These are phyloP conservation scores for Glarea lozoyensis DNA, from an alignment of 495 filamentous ascomycete species.

Conservation along the genomic window DNA sequence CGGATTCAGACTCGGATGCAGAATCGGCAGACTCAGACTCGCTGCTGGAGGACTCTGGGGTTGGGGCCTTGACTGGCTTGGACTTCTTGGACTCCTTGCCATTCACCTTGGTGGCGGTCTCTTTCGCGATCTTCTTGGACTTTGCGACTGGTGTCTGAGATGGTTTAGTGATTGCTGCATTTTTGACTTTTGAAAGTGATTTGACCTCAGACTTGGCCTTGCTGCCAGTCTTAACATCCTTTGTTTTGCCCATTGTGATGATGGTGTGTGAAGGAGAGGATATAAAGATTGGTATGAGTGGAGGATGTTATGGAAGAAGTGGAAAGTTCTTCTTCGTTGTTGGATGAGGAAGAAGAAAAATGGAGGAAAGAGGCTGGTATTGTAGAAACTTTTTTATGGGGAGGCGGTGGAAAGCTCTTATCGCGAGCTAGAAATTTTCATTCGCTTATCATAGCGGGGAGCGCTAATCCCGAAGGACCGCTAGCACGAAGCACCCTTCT, in stretches of 20 bases:
- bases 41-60: constrained; percentile 30
- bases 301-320: constrained; percentile 6
- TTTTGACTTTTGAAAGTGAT: constrained; percentile 30
- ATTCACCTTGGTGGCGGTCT: constrained; percentile 30
- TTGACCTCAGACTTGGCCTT: constrained; percentile 28
- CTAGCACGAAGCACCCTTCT: no score
- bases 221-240: constrained; percentile 38
- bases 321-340: no score
- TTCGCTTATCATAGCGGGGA: constrained; percentile 5
- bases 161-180: constrained; percentile 32
- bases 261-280: constrained; percentile 3
- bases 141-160: constrained; percentile 44
- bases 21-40: constrained; percentile 26
- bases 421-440: constrained; percentile 8
- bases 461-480: not conserved
- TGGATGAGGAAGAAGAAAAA: constrained; percentile 1
- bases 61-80: constrained; percentile 32
- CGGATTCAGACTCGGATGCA: constrained; percentile 26
- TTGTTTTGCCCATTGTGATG: constrained; percentile 47
- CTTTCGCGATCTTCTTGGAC: constrained; percentile 42
- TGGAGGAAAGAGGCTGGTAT: not conserved
- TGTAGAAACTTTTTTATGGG: constrained; percentile 2
- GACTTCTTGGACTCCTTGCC: constrained; percentile 37
- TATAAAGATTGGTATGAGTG: constrained; percentile 2
- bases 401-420: constrained; percentile 17